Percentiles rank a stretch among this genome's conserved stretches.
Evolutionary conservation across 2,329 filamentous ascomycete species (phyloP).

Genomic region (Fusarium fracticaudum): DNA sequence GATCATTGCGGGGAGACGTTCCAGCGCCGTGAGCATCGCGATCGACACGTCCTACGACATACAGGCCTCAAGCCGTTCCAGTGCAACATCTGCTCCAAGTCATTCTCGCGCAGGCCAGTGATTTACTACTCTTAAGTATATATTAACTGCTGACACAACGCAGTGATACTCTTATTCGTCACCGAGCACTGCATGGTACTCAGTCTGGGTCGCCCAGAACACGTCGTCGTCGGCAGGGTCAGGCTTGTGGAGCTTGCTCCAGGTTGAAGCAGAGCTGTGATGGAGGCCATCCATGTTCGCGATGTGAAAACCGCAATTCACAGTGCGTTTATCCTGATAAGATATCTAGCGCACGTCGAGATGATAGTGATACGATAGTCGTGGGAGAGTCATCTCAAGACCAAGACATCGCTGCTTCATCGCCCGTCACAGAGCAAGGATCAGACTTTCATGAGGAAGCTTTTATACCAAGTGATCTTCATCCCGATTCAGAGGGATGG

Average conservation of each 20-base stretch:
- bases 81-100: background rate
- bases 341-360: fast-evolving
- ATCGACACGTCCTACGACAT: background rate
- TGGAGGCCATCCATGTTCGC: fast-evolving
- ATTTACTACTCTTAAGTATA: too few species aligned
- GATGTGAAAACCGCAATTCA: fast-evolving
- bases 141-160: fast-evolving
- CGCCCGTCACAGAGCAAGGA: background rate
- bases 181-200: background rate
- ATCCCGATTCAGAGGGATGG: background rate
- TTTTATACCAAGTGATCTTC: fast-evolving
- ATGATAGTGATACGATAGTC: background rate
- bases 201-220: fast-evolving
- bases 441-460: background rate
- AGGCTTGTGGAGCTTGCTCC: background rate
- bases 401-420: background rate
- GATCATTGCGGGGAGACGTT: background rate
- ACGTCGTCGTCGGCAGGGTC: background rate
- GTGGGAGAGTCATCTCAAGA: fast-evolving
- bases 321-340: background rate
- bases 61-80: background rate
- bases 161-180: background rate
- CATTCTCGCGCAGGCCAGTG: background rate
- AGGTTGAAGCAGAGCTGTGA: background rate
- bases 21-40: background rate